Evolutionary conservation across 73 alveolate species (phyloP), one percentile per base, ranked within the genome.

Genomic region (Paramecium octaurelia): DNA sequence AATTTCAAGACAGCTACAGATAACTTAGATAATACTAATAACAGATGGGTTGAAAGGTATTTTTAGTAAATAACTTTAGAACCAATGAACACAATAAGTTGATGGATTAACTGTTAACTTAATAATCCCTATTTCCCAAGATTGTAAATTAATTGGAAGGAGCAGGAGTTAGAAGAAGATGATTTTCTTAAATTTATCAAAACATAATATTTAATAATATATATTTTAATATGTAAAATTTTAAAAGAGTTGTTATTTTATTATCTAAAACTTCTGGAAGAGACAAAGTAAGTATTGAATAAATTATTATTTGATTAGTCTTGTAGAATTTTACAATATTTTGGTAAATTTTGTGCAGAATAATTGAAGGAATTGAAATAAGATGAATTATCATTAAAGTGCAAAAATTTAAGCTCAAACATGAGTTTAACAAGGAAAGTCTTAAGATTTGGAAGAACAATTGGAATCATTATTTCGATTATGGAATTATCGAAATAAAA

Each of bases 41-140:
- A 34, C 8, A 80, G 91, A 80, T 80, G 91, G 91, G 44, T 80
- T 80, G 70, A 80, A 80, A 80, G 91, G 91, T 80, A 80, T 4
- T 43, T 1, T n/a, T 24, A 23, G 0, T 43, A 24, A 10, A 0
- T n/a, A 3, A 11, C 3, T n/a, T 11, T 80, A 80, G 91, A 80
- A 31, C 91, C 2, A 80, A 80, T 46, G 91, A 80, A 46, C 46
- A 48, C 12, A 44, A 27, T 24, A 80, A 80, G 57, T 43, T 80
- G 18, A 18, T 44, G 38, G 91, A 80, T 8, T 27, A 80, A 43
- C 31, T 40, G 5, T 21, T 34, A 24, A 23, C 31, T 23, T 80
- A 80, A 80, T 80, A 31, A 21, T 59, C 91, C 31, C 57, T 80
- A 46, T 43, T 80, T 27, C 91, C 91, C 2, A 80, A 80, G 48